These are phyloP conservation scores for Fusarium begoniae DNA, from an alignment of 2,329 filamentous ascomycete species.

Conservation along the genomic window DNA sequence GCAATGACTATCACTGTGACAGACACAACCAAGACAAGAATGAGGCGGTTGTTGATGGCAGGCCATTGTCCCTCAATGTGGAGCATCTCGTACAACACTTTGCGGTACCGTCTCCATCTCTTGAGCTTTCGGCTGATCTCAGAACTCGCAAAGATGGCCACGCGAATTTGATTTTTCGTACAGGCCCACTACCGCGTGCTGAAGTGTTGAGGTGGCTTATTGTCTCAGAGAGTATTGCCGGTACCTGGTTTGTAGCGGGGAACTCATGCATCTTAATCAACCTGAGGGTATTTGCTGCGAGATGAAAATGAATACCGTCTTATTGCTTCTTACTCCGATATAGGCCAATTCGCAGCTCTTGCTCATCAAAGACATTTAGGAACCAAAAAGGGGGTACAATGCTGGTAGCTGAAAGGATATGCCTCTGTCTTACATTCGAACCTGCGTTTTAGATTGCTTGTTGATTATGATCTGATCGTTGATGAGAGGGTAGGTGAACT, in stretches of 20 bases:
- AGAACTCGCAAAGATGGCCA: slow-evolving; percentile 11
- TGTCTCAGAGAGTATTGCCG: slow-evolving; percentile 16
- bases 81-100: neutral
- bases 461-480: slow-evolving; percentile 21
- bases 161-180: neutral
- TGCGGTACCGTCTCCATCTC: neutral
- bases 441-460: slow-evolving; percentile 2
- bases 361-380: neutral
- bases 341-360: neutral
- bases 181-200: slow-evolving; percentile 7
- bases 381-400: neutral
- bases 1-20: slow-evolving; percentile 10
- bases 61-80: neutral
- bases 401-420: neutral
- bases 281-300: neutral
- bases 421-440: neutral
- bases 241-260: neutral
- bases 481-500: slow-evolving; percentile 6
- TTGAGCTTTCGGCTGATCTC: neutral
- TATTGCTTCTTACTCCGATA: neutral
- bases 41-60: slow-evolving; percentile 6
- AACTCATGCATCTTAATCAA: neutral
- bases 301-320: neutral
- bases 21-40: slow-evolving; percentile 9
- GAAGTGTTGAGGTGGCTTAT: slow-evolving; percentile 14